Evolutionary conservation across 202 grass and related monocot species (phyloP).

Genomic region (Digitaria exilis): DNA sequence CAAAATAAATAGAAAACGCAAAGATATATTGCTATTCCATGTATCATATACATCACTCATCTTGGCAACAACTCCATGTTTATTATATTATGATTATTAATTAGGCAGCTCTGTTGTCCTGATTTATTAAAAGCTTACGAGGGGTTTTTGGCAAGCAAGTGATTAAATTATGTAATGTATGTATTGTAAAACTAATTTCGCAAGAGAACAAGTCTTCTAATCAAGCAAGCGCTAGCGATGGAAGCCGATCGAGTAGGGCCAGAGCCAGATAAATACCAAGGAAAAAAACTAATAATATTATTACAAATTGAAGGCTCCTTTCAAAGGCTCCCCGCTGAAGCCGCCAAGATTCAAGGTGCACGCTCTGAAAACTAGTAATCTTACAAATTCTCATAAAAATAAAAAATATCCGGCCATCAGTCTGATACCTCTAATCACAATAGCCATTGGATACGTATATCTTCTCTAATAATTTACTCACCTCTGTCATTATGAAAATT

Average conservation of each 20-base stretch:
- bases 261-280: too few species aligned
- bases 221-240: background rate
- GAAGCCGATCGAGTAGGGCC: background rate
- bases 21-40: background rate
- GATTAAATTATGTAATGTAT: background rate
- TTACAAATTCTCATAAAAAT: too few species aligned
- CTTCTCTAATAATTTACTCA: too few species aligned
- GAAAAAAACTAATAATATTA: too few species aligned
- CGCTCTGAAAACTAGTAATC: too few species aligned
- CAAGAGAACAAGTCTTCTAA: background rate
- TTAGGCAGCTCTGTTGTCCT: background rate
- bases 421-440: too few species aligned
- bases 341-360: too few species aligned
- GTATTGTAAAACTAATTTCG: background rate
- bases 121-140: background rate
- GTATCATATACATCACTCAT: background rate
- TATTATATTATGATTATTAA: background rate
- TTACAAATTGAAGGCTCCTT: background rate
- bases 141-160: background rate
- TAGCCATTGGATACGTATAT: too few species aligned
- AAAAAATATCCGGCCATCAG: too few species aligned
- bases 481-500: too few species aligned
- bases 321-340: too few species aligned
- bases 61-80: background rate
- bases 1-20: background rate